phyloP scores from a whole-genome alignment of 2,329 filamentous ascomycete species.

The Didymellaceae sp. region DNA sequence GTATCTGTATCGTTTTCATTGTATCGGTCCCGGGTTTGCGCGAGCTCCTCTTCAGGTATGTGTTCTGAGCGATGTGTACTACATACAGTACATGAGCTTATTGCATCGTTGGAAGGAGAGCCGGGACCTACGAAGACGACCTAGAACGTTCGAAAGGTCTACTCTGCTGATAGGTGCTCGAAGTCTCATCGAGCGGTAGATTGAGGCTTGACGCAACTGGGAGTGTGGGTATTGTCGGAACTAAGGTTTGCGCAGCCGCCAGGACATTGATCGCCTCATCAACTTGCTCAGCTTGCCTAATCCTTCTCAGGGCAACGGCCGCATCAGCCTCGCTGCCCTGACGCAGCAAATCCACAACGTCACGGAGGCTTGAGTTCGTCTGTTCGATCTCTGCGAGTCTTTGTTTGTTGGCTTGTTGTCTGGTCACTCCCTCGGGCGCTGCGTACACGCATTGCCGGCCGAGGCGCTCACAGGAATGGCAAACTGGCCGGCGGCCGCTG shows the following conservation, averaged over 20 bases:
- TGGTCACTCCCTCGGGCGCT: background rate
- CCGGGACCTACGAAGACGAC: background rate
- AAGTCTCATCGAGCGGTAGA: background rate
- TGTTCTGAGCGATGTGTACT: background rate
- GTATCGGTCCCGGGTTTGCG: background rate
- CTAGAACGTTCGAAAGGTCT: background rate
- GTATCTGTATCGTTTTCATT: background rate
- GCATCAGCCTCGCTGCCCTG: slow-evolving; percentile 1
- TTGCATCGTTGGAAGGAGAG: background rate
- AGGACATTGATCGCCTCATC: background rate
- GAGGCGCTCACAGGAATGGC: background rate
- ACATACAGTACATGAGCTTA: background rate
- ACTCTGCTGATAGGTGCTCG: background rate
- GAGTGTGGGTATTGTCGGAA: too few species aligned
- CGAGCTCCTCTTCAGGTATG: background rate
- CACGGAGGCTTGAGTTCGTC: background rate
- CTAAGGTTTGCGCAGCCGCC: background rate
- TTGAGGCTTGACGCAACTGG: too few species aligned
- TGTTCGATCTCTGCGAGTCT: background rate
- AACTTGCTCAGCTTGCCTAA: background rate
- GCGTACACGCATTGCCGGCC: background rate
- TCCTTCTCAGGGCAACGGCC: background rate
- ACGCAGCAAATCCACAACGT: background rate
- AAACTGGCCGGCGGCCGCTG: background rate
- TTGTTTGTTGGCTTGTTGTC: slow-evolving; percentile 6